A percentile compares a stretch with the other conserved stretches of the same genome.
Evolutionary conservation across 1,284 basidiomycete species (phyloP).

Genomic region (Heterobasidion occidentale): DNA sequence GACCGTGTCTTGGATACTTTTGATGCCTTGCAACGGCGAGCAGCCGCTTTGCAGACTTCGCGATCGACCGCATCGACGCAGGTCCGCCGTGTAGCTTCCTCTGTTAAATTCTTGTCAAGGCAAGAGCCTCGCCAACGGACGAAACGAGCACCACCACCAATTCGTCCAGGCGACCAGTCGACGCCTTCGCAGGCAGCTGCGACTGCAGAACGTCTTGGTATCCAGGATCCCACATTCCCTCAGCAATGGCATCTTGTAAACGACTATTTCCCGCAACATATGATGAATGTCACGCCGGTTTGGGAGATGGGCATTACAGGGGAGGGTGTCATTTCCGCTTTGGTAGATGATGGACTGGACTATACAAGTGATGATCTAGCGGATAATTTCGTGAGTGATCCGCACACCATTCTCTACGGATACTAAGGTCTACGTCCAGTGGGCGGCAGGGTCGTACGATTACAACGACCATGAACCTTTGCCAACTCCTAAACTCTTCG

Average conservation of each 20-base stretch:
- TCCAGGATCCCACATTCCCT: conserved; percentile 83
- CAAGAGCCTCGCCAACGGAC: conserved; percentile 57
- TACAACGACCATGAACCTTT: conserved; percentile 91
- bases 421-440: conserved; percentile 36
- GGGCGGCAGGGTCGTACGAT: conserved; percentile 87
- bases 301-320: conserved; percentile 88
- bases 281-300: conserved; percentile 80
- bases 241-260: conserved; percentile 94
- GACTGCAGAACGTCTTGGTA: conserved; percentile 56
- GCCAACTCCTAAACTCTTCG: conserved; percentile 81
- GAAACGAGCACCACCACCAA: conserved; percentile 64
- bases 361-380: conserved; percentile 83
- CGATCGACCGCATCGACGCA: conserved; percentile 33
- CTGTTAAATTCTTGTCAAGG: conserved; percentile 48
- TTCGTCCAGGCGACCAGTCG: conserved; percentile 20
- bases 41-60: conserved; percentile 18
- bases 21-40: conserved; percentile 34
- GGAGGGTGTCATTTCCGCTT: conserved; percentile 77
- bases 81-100: conserved; percentile 37
- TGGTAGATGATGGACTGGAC: conserved; percentile 97
- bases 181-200: conserved; percentile 26
- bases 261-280: conserved; percentile 64
- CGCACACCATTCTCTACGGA: neutral
- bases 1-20: conserved; percentile 50
- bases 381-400: conserved; percentile 78